A percentile compares a stretch with the other conserved stretches of the same genome.
These are phyloP conservation scores for Suaeda aralocaspica DNA, from an alignment of 148 eudicot species.

Conservation along the genomic window DNA sequence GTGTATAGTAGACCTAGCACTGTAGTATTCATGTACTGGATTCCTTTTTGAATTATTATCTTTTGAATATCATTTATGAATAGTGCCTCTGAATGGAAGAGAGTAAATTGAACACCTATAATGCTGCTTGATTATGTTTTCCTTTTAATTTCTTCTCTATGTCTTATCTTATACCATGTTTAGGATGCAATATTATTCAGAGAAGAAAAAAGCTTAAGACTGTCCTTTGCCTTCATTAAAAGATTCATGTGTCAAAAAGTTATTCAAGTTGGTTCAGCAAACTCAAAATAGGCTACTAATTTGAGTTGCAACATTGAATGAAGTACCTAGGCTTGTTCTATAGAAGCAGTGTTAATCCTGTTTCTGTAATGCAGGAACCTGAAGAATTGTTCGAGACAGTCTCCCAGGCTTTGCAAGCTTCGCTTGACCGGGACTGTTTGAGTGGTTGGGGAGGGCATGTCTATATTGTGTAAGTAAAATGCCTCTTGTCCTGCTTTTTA, in stretches of 20 bases:
- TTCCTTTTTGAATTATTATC: background rate
- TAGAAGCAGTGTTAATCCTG: background rate
- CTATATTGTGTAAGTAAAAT: conserved; percentile 74
- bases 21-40: background rate
- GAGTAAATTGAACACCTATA: no score
- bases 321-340: background rate
- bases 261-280: background rate
- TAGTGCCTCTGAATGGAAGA: no score
- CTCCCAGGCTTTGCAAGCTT: conserved; percentile 85
- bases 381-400: conserved; percentile 93
- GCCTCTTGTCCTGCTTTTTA: background rate
- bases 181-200: background rate
- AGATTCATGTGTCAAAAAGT: background rate
- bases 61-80: no score
- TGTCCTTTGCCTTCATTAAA: conserved; percentile 2
- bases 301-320: background rate
- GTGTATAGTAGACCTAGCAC: no score
- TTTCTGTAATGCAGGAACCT: conserved; percentile 51
- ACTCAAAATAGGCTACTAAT: background rate
- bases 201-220: background rate
- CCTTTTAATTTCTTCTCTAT: no score
- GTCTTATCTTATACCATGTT: background rate
- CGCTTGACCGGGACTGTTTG: conserved; percentile 90
- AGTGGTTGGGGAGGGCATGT: conserved; percentile 99
- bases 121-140: no score